Base-by-base conservation (phyloP, 1,139 yeast species). In the Geotrichum histeridarum region DNA sequence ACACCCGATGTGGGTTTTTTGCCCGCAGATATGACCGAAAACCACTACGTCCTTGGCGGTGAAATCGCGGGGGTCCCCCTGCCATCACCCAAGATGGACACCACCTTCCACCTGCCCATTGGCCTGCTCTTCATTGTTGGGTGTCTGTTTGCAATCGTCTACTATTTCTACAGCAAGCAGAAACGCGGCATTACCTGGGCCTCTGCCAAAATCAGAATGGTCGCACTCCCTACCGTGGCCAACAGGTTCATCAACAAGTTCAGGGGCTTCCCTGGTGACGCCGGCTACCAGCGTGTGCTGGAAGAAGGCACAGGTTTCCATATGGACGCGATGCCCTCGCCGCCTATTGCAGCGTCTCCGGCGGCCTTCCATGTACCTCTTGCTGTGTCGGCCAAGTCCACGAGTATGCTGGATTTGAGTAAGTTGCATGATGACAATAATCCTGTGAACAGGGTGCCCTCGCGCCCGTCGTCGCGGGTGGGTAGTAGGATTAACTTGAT, bases 391-490 rank as follows among this genome's bases (percentile, higher is more conserved):
- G 64, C 43, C 7, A 61, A 60, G 22, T 62, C 67, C 17, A 64
- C 67, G n/a, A 63, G 66, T 37, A 63, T 63, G 67, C 54, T 63
- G 37, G 67, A 64, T 46, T 47, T 64, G 47, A 63, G 59, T 47
- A 57, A 55, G 33, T 50, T 45, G 15, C 41, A 39, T 33, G 48
- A 53, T 14, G 48, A 42, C 8, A 36, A 22, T 14, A 27, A 2
- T 7, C 51, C 47, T 12, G 32, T 50, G 18, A 50, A 43, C 17
- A 22, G 45, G 3, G 44, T 44, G 2, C 35, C 47, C 8, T 44
- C 52, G 8, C 36, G 56, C 9, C 56, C 56, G 2, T 61, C 64
- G 2, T 60, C 64, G 1, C 52, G 66, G 42, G 61, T 59, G 11
- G 57, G 59, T 51, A 59, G 63, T 50, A 54, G 65, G 31, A 41